Evolutionary conservation across 768 basidiomycete genomes (phyloP), one percentile per base, ranked within the genome.

Genomic region (Suillus sp.): DNA sequence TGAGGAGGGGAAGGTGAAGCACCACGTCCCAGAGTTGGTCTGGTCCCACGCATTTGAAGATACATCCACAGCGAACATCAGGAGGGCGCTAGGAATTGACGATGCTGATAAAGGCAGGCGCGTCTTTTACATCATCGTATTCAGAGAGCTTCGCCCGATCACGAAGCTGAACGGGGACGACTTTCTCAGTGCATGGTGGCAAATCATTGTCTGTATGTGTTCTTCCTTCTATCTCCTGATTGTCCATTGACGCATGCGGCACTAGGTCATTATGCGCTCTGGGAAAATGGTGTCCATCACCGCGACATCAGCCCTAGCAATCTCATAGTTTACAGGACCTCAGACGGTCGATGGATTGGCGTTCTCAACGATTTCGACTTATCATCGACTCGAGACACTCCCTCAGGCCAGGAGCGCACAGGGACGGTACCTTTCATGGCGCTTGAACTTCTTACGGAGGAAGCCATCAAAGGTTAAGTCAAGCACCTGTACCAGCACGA

Each of bases 331-430:
- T 55, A 65, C 32, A 22, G 27, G 16, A 38, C 35, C 22, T 4
- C 2, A 11, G 32, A 4, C 18, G 59, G 53, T 30, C 22, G 14
- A 22, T 38, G 22, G 5, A 61, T 48, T 32, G 66, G 65, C 5
- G 57, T 67, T 7, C 50, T 67, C 8, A 65, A 65, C 11, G 51
- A 66, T 38, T 67, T 59, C 14, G 65, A 66, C 57, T 62, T 30
- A 25, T 57, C 40, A 14, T 50, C 27, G 16, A 48, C 16, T 27
- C 40, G 0, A 34, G 35, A 25, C 4, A 34, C 1, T 18, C 13
- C n/a, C 4, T 56, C 5, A 22, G 22, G 18, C 20, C 22, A 40
- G 16, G 61, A 66, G 55, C 57, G 59, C 22, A 66, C 65, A 13
- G 65, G 66, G 4, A 67, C 58, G 4, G 35, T 55, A 6, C 65